Evolutionary conservation across 192 early-diverging fungal genomes (phyloP).

Genomic region (Phycomyces nitens): DNA sequence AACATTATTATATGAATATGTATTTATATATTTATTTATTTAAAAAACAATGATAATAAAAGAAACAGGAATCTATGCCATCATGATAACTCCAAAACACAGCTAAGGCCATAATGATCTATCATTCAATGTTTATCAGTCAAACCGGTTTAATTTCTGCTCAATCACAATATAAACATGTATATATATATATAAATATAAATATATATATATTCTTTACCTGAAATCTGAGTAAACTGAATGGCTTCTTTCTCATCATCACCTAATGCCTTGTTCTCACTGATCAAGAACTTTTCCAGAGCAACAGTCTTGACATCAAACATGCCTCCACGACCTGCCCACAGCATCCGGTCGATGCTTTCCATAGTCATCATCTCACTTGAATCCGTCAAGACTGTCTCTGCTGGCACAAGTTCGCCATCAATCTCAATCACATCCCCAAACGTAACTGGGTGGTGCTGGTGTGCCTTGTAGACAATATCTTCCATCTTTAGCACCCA

Average conservation of each 20-base stretch:
- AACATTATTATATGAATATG: no score
- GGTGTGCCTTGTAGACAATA: constrained; percentile 51
- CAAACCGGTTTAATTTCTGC: no score
- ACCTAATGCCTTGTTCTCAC: constrained; percentile 16
- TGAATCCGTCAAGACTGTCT: constrained; percentile 57
- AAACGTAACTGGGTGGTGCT: constrained; percentile 77
- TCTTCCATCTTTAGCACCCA: constrained; percentile 34
- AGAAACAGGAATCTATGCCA: no score
- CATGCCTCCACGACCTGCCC: constrained; percentile 5
- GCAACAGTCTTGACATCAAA: constrained; percentile 6
- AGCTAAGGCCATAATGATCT: constrained; percentile 46
- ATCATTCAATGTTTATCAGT: constrained; percentile 8
- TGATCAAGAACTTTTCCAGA: constrained; percentile 30
- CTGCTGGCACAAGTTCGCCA: constrained; percentile 44
- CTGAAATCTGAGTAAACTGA: constrained; percentile 40
- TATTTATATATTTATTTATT: no score
- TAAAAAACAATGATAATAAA: no score
- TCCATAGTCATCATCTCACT: constrained; percentile 43
- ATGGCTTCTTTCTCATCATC: constrained; percentile 19
- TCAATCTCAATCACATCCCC: constrained; percentile 57
- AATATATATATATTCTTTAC: no score
- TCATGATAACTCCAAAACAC: constrained; percentile 7
- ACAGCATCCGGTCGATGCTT: constrained; percentile 34
- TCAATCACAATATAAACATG: no score
- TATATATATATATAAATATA: no score